Percentiles rank a stretch among this genome's conserved stretches.
Evolutionary conservation across 2,329 filamentous ascomycete genomes (phyloP).

Genomic region (Teratosphaeria nubilosa): DNA sequence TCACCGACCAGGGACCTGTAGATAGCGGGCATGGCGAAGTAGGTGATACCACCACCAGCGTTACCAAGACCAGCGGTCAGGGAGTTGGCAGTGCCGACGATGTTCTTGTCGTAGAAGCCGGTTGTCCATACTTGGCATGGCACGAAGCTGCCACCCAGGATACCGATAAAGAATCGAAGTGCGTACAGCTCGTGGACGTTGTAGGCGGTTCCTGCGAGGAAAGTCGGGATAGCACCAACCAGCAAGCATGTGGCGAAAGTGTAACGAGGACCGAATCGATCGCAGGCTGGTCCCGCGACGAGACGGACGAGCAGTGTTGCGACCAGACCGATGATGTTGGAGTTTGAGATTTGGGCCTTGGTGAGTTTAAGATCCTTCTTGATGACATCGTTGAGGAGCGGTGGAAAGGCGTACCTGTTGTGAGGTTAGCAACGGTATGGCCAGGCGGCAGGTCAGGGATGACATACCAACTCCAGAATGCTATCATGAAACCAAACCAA

Average conservation of each 20-base stretch:
- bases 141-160: constrained; percentile 68
- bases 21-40: constrained; percentile 87
- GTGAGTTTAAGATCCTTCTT: constrained; percentile 65
- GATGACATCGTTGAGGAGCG: constrained; percentile 69
- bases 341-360: constrained; percentile 67
- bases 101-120: constrained; percentile 85
- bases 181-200: constrained; percentile 58
- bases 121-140: constrained; percentile 90
- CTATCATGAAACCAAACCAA: constrained; percentile 76
- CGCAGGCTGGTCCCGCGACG: constrained; percentile 72
- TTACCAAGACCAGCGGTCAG: constrained; percentile 79
- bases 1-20: constrained; percentile 62
- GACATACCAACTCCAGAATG: constrained; percentile 68
- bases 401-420: constrained; percentile 74
- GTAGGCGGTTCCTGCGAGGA: constrained; percentile 66
- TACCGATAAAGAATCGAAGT: constrained; percentile 70
- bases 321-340: constrained; percentile 73
- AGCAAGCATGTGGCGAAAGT: constrained; percentile 74
- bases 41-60: constrained; percentile 79
- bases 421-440: neutral
- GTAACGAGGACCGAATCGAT: constrained; percentile 68
- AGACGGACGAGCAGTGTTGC: constrained; percentile 68
- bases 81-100: constrained; percentile 81
- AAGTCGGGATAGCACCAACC: constrained; percentile 68
- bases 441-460: neutral